Conservation (phyloP, 192 early-diverging fungal genomes). For the Coemansia sp. region DNA sequence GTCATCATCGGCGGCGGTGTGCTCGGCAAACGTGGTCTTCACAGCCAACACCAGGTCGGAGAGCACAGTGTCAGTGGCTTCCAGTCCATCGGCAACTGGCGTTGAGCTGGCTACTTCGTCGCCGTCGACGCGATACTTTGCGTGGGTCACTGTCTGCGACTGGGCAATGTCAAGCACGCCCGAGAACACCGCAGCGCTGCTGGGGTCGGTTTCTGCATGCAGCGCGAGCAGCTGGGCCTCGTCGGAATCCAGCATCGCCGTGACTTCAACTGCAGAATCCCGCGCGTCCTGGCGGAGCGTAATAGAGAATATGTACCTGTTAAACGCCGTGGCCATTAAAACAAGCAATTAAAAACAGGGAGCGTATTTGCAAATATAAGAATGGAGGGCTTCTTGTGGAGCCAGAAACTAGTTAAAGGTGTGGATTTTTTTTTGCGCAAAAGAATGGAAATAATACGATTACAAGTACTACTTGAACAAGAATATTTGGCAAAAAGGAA, state of each 20-base stretch:
- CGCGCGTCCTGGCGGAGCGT: conserved; percentile 4
- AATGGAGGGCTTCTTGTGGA: too few relatives aligned
- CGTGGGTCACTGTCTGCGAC: conserved; percentile 15
- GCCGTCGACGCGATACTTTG: conserved; percentile 18
- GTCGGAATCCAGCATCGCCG: conserved; percentile 8
- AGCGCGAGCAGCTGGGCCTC: conserved; percentile 16
- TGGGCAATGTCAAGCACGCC: conserved; percentile 7
- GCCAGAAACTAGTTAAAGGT: too few relatives aligned
- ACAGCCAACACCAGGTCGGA: neutral
- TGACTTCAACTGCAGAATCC: conserved; percentile 15
- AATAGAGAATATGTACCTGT: conserved; percentile 21
- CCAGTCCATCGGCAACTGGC: neutral
- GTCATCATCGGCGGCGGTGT: neutral
- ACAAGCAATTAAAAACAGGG: conserved; percentile 1
- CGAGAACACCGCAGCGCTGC: conserved; percentile 1
- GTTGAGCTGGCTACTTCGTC: neutral
- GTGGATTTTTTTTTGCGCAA: conserved; percentile 7
- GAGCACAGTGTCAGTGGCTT: neutral
- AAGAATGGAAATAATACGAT: conserved; percentile 4
- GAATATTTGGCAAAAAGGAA: too few relatives aligned
- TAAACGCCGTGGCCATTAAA: conserved; percentile 9
- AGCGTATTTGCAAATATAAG: too few relatives aligned
- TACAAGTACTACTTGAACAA: neutral
- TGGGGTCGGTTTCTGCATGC: conserved; percentile 3
- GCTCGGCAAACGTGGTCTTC: neutral